Evolutionary conservation across 805 yeast species (phyloP).

Genomic region (Wickerhamomyces tratensis): DNA sequence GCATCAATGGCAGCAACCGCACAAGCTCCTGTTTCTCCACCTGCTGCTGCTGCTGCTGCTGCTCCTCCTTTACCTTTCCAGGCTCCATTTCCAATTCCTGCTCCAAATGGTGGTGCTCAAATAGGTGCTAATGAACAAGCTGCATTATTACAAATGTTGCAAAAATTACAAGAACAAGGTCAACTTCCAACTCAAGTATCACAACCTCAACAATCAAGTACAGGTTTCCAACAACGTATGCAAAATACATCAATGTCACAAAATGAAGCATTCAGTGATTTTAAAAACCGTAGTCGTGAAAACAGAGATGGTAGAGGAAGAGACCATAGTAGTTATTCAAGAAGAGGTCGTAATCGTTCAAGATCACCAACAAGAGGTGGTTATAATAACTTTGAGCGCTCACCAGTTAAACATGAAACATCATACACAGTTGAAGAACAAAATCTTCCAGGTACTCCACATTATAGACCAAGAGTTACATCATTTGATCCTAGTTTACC

Average conservation of each 20-base stretch:
- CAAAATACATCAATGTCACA: constrained; percentile 8
- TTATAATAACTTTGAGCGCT: constrained; percentile 5
- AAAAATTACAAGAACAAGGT: constrained; percentile 20
- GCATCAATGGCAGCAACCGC: constrained; percentile 34
- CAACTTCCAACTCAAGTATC: constrained; percentile 10
- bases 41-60: constrained; percentile 8
- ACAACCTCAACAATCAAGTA: neutral
- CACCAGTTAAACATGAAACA: constrained; percentile 22
- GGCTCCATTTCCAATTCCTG: constrained; percentile 4
- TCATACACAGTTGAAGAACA: constrained; percentile 35
- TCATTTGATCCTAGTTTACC: constrained; percentile 65
- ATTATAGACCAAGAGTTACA: constrained; percentile 67
- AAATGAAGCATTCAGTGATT: constrained; percentile 16
- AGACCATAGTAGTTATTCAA: constrained; percentile 10
- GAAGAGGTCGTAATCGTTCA: constrained; percentile 16
- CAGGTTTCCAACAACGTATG: too few relatives aligned
- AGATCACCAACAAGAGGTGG: constrained; percentile 19
- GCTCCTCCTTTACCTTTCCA: constrained; percentile 1
- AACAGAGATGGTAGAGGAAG: constrained; percentile 6
- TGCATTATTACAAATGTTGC: constrained; percentile 30
- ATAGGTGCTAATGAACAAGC: constrained; percentile 20
- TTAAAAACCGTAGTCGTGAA: constrained; percentile 15
- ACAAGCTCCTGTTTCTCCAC: constrained; percentile 2
- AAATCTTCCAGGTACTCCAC: constrained; percentile 63
- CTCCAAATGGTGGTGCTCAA: constrained; percentile 5